These are phyloP conservation scores for Prunus padus DNA, from an alignment of 306 rosid species.

Conservation along the genomic window DNA sequence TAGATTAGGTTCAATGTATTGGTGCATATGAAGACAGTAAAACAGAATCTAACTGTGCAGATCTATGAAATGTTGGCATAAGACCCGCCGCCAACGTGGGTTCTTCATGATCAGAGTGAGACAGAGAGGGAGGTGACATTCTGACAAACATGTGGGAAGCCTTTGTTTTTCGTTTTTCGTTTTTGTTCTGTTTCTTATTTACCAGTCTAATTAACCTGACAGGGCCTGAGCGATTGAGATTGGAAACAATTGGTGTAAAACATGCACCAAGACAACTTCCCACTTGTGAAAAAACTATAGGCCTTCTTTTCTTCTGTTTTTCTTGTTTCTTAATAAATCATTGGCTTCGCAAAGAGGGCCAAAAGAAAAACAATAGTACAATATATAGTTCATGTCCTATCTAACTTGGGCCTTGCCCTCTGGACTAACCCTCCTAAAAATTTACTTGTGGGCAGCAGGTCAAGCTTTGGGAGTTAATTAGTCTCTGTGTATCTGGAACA, in stretches of 20 bases:
- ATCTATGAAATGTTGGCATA: conserved; percentile 25
- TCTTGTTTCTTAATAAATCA: too few relatives aligned
- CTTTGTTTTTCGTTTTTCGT: background rate
- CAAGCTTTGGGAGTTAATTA: background rate
- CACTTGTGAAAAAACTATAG: too few relatives aligned
- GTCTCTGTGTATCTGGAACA: background rate
- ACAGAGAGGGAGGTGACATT: conserved; percentile 18
- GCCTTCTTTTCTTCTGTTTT: too few relatives aligned
- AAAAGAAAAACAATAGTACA: too few relatives aligned
- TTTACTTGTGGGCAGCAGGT: background rate
- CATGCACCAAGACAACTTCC: too few relatives aligned
- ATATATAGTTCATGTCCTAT: too few relatives aligned
- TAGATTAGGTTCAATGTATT: background rate
- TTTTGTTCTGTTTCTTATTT: background rate
- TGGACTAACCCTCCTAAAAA: too few relatives aligned
- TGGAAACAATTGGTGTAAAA: too few relatives aligned
- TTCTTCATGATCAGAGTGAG: conserved; percentile 14
- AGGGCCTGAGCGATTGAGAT: too few relatives aligned
- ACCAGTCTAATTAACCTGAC: too few relatives aligned
- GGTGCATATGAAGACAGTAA: background rate
- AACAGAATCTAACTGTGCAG: conserved; percentile 12
- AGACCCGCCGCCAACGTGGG: conserved; percentile 43
- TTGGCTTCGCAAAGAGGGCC: too few relatives aligned
- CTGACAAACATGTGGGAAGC: conserved; percentile 35
- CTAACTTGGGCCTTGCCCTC: too few relatives aligned